A percentile compares a stretch with the other conserved stretches of the same genome.
Conservation (phyloP, 2,329 filamentous ascomycete species). For the Raffaelea ambrosiae region DNA sequence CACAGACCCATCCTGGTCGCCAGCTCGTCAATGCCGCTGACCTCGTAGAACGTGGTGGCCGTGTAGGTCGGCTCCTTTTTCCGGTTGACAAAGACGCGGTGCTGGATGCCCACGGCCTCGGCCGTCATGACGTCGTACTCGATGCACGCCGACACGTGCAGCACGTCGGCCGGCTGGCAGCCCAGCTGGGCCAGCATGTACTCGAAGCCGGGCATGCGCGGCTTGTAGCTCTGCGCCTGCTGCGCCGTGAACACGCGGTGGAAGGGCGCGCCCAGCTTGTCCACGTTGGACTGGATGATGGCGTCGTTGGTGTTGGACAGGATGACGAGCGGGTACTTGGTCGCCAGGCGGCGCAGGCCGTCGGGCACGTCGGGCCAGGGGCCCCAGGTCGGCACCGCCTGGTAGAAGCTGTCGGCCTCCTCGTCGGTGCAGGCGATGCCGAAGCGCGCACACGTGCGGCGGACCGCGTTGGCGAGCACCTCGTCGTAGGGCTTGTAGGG, state of each 20-base stretch:
- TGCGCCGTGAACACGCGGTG: background rate
- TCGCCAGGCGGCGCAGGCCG: background rate
- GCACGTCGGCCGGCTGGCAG: background rate
- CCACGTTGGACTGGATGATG: background rate
- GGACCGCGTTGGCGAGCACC: conserved; percentile 1
- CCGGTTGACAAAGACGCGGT: background rate
- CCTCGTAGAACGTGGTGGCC: background rate
- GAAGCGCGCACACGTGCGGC: background rate
- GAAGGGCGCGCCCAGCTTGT: background rate
- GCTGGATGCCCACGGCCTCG: background rate
- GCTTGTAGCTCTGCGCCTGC: conserved; percentile 4
- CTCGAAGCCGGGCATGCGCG: conserved; percentile 1
- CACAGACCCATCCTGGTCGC: background rate
- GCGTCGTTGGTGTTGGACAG: conserved; percentile 1
- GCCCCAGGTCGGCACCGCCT: conserved; percentile 1
- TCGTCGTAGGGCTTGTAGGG: conserved; percentile 1
- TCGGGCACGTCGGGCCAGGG: conserved; percentile 2
- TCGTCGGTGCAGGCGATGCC: background rate
- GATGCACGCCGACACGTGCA: conserved; percentile 2
- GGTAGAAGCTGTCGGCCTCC: conserved; percentile 1
- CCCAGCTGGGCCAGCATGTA: conserved; percentile 2
- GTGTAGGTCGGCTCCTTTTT: background rate
- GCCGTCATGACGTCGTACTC: conserved; percentile 1
- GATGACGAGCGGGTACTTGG: conserved; percentile 1
- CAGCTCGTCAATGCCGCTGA: background rate